Base-by-base conservation (phyloP, 768 basidiomycete genomes). In the Saitozyma podzolica region DNA sequence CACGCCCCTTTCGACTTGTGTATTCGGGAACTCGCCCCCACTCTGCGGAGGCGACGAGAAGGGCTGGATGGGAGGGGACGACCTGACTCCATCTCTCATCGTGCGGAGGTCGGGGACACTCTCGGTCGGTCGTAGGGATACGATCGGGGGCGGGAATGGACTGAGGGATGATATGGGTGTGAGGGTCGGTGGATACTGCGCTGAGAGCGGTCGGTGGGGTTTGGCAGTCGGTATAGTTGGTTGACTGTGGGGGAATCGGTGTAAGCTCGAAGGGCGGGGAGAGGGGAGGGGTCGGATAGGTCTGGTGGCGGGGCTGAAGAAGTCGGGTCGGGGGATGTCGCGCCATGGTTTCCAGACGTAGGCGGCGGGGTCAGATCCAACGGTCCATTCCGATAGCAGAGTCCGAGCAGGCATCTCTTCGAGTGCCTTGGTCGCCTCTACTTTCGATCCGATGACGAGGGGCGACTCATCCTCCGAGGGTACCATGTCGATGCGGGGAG, bases 1-100 rank as follows among this genome's bases (percentile, higher is more conserved):
- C 8, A 43, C 53, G 4, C 71, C 71, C 50, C 65, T 43, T 49
- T 73, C 71, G 19, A 70, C 63, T 54, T 73, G 71, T 0, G 71
- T 73, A 54, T 48, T 58, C 6, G 53, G 47, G 9, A 62, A 59
- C 50, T 13, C 50, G 17, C 10, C 8, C 11, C 1, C 19, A 52
- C 29, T 29, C 2, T 29, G 29, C 29, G 29, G 29, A 29, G 29
- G 29, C 29, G 29, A 29, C 29, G 29, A 29, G 29, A 29, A 29
- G 2, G 29, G 29, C 29, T 29, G 29, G 5, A 29, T 29, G 29
- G 29, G 29, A 2, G 29, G 29, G 29, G 29, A 29, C 29, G 29
- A 29, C 29, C 29, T 29, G 29, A 29, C 29, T 5, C 29, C 29
- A 5, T 29, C 29, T 29, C 29, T 29, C 29, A 29, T 29, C 29